Conservation (phyloP, 495 filamentous ascomycete genomes). For the Pseudevernia furfuracea region DNA sequence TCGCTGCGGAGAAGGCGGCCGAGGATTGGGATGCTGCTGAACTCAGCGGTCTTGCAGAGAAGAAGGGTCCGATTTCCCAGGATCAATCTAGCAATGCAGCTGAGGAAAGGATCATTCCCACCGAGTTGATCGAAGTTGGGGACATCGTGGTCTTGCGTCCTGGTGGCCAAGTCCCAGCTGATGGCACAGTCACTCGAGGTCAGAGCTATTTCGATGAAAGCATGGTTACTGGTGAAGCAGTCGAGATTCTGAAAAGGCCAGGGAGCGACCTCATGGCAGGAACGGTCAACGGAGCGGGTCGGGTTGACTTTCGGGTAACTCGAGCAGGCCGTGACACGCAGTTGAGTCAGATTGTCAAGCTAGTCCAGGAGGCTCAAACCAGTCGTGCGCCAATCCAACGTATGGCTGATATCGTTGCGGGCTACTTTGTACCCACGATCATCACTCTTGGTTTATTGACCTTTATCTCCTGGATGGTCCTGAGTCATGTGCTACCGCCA, state of each 20-base stretch:
- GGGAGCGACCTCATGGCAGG: slow-evolving; percentile 81
- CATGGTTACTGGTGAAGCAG: slow-evolving; percentile 96
- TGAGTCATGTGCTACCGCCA: slow-evolving; percentile 69
- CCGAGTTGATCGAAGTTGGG: slow-evolving; percentile 88
- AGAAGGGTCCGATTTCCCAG: slow-evolving; percentile 37
- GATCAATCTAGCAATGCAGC: slow-evolving; percentile 46
- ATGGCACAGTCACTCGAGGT: slow-evolving; percentile 77
- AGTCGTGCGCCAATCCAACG: slow-evolving; percentile 91
- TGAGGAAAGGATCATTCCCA: slow-evolving; percentile 79
- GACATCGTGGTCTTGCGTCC: slow-evolving; percentile 90
- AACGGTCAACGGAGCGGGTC: slow-evolving; percentile 88
- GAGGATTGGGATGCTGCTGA: slow-evolving; percentile 59
- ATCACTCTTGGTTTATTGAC: slow-evolving; percentile 76
- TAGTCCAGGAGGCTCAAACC: slow-evolving; percentile 95
- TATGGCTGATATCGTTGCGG: slow-evolving; percentile 83
- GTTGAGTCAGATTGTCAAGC: slow-evolving; percentile 92
- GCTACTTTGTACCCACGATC: slow-evolving; percentile 90
- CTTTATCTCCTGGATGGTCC: slow-evolving; percentile 88
- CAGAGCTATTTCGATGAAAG: slow-evolving; percentile 95
- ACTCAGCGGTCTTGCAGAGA: slow-evolving; percentile 24
- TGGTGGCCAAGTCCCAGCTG: slow-evolving; percentile 93
- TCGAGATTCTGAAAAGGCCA: slow-evolving; percentile 82
- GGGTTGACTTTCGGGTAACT: slow-evolving; percentile 88
- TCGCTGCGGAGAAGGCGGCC: slow-evolving; percentile 82
- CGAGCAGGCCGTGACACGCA: slow-evolving; percentile 92